Evolutionary conservation across 2,329 filamentous ascomycete genomes (phyloP).

Genomic region (Xenoacremonium recifei): DNA sequence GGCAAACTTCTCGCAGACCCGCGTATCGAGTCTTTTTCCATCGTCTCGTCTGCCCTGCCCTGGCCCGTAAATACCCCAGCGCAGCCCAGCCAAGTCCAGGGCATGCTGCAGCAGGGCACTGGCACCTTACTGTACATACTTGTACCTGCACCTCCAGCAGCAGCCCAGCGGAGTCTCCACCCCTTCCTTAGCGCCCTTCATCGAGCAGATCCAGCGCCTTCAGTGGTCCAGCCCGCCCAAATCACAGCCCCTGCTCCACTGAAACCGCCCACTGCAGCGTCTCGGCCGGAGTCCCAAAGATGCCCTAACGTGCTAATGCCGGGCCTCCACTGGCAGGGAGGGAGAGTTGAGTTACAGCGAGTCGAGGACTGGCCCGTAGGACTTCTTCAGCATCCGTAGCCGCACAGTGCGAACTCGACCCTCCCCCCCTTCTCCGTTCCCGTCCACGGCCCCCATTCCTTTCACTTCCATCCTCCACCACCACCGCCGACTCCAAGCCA

Average conservation of each 20-base stretch:
- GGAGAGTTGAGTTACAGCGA: conserved; percentile 4
- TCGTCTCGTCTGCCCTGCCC: no score
- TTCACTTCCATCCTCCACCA: no score
- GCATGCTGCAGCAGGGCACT: no score
- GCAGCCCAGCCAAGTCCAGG: no score
- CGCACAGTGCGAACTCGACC: conserved; percentile 21
- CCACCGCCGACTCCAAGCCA: conserved; percentile 20
- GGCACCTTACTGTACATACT: no score
- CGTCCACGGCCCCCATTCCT: conserved; percentile 24
- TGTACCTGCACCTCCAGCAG: no score
- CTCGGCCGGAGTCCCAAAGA: neutral
- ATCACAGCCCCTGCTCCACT: conserved; percentile 10
- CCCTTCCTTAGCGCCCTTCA: conserved; percentile 20
- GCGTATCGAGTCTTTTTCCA: no score
- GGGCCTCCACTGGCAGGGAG: neutral
- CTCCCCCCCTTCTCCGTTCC: conserved; percentile 21
- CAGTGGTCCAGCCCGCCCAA: neutral
- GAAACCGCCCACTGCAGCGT: conserved; percentile 5
- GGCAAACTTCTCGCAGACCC: no score
- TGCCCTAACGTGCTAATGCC: neutral
- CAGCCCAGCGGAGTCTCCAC: conserved; percentile 19
- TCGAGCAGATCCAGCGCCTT: conserved; percentile 21
- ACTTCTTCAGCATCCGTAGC: conserved; percentile 10
- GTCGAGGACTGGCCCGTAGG: conserved; percentile 18
- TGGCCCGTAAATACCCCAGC: no score